Evolutionary conservation across 768 basidiomycete genomes (phyloP), one percentile per base, ranked within the genome.

Genomic region (Rhodotorula sphaerocarpa): DNA sequence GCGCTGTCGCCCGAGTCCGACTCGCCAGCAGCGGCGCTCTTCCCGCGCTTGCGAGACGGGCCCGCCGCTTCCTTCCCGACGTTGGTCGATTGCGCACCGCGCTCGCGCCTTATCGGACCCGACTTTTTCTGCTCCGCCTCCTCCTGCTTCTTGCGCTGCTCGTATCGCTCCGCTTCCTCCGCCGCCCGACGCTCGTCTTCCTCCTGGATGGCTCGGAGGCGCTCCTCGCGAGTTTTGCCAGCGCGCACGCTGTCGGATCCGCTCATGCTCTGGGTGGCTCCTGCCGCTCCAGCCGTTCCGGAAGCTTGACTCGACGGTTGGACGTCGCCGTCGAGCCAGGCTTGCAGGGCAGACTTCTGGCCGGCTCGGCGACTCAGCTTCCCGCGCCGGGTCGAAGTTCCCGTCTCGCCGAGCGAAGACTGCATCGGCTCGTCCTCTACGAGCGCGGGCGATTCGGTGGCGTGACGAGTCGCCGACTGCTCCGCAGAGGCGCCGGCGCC

Each of bases 181-280:
- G 31, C 45, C 34, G 55, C 52, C 30, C 54, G 64, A 3, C 42
- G 85, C 7, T 82, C 80, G 86, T 11, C 80, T 81, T 33, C 78
- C 78, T 75, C 96, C 91, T 31, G 79, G 60, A 87, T 95, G 1
- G 82, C 88, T 74, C 88, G 84, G 59, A 88, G 86, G 33, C 93
- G 84, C 74, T 88, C 84, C 31, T 83, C 85, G 44, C 80, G 82
- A 56, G 85, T 82, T 73, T 84, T 82, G 36, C 81, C 84, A 2
- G 27, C 44, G 10, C 27, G 41, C 53, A 55, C n/a, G n/a, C n/a
- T n/a, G n/a, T 31, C 31, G 33, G 43, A 25, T 23, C 53, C 34
- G 31, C 46, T 46, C n/a, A 25, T 50, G 21, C 47, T 50, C 48
- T 57, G 57, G 27, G 57, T 51, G 21, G 12, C n/a, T 2, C n/a